Conservation (phyloP, 163 green algal genomes). For the Chlorella variabilis region DNA sequence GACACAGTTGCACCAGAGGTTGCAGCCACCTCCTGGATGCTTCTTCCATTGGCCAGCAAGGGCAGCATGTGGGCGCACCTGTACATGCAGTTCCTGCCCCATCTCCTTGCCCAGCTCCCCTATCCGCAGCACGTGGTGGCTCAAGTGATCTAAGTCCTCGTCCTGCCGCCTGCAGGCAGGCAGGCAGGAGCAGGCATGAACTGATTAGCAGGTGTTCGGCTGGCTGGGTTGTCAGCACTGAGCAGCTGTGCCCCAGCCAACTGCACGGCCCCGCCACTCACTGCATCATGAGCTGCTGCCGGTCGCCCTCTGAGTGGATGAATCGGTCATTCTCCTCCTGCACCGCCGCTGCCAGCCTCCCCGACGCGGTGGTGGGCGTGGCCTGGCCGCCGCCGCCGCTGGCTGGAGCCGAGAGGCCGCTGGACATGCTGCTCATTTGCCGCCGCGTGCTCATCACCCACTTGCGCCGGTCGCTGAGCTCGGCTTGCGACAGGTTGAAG, state of each 20-base stretch:
- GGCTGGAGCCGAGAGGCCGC: conserved; percentile 24
- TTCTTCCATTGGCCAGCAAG: no score
- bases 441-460: conserved; percentile 63
- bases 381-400: conserved; percentile 10
- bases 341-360: conserved; percentile 50
- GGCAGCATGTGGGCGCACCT: conserved; percentile 17
- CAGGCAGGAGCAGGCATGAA: no score
- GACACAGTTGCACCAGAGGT: no score
- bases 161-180: conserved; percentile 56
- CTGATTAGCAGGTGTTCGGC: no score
- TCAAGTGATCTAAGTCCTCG: conserved; percentile 62
- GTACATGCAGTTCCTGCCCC: conserved; percentile 67
- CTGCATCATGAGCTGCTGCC: conserved; percentile 59
- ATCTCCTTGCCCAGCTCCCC: conserved; percentile 75
- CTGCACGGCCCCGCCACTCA: neutral
- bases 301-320: conserved; percentile 53
- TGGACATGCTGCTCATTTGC: conserved; percentile 4
- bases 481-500: conserved; percentile 65
- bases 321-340: conserved; percentile 65
- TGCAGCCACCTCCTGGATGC: no score
- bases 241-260: neutral
- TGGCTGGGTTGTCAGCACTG: no score
- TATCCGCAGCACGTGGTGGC: conserved; percentile 63
- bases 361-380: conserved; percentile 16
- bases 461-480: conserved; percentile 62